A percentile compares a stretch with the other conserved stretches of the same genome.
These are phyloP conservation scores for Colletotrichum simmondsii DNA, from an alignment of 2,329 filamentous ascomycete genomes.

Conservation along the genomic window DNA sequence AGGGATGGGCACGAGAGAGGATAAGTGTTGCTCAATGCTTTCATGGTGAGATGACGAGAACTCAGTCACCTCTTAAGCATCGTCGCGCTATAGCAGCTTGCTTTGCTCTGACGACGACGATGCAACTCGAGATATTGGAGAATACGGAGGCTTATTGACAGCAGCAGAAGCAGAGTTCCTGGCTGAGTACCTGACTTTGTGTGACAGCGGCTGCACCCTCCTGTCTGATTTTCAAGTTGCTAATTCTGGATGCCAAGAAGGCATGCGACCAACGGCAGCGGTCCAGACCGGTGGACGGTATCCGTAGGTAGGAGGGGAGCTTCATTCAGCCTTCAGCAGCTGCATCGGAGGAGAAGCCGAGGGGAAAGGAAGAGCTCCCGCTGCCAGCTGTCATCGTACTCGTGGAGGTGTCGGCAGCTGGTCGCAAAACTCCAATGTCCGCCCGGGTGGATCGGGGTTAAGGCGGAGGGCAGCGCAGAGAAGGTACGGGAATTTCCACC, in stretches of 20 bases:
- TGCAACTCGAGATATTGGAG: background rate
- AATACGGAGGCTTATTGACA: background rate
- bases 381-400: background rate
- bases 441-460: slow-evolving; percentile 17
- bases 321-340: too few relatives aligned
- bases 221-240: background rate
- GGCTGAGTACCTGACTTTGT: background rate
- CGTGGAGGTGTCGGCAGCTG: background rate
- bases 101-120: background rate
- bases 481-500: slow-evolving; percentile 31
- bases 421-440: background rate
- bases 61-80: background rate
- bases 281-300: background rate
- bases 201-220: background rate
- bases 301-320: too few relatives aligned
- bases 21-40: background rate
- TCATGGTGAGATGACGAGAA: background rate
- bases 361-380: rapidly evolving
- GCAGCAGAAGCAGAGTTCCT: background rate
- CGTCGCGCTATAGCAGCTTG: background rate
- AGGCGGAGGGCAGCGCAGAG: slow-evolving; percentile 1
- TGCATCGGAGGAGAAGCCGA: background rate
- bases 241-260: background rate
- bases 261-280: too few relatives aligned
- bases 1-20: background rate